phyloP scores from a whole-genome alignment of 495 filamentous ascomycete genomes.

The Pyrenula massariospora region DNA sequence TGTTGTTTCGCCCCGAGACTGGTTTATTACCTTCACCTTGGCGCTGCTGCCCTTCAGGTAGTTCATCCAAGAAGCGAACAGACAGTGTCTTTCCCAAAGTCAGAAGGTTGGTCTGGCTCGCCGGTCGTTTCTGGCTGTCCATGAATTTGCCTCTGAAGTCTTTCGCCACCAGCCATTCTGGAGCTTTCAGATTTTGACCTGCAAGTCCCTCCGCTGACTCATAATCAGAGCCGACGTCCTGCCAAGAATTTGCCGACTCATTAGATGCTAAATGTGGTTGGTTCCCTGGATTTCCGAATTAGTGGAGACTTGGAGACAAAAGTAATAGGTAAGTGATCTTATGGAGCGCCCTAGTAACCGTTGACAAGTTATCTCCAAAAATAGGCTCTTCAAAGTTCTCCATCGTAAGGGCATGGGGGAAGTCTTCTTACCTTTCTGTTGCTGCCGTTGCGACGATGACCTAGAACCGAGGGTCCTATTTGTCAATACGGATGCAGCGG shows the following conservation, averaged over 20 bases:
- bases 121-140: constrained; percentile 2
- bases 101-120: background rate
- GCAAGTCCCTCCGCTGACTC: background rate
- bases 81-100: background rate
- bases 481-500: background rate
- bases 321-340: too few species aligned
- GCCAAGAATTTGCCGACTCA: background rate
- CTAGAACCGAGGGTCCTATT: background rate
- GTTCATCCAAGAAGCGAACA: background rate
- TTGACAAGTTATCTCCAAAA: too few species aligned
- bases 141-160: constrained; percentile 7
- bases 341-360: too few species aligned
- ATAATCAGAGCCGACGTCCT: background rate
- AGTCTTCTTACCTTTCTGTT: background rate
- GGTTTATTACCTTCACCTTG: background rate
- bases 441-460: background rate
- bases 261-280: background rate
- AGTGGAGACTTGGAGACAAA: too few species aligned
- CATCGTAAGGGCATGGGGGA: background rate
- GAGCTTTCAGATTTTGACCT: background rate
- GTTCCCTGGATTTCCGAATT: background rate
- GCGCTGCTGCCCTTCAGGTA: background rate
- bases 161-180: constrained; percentile 7
- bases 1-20: background rate
- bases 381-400: too few species aligned